A percentile compares a stretch with the other conserved stretches of the same genome.
Evolutionary conservation across 148 eudicot genomes (phyloP).

Genomic region (Spergularia bocconei): DNA sequence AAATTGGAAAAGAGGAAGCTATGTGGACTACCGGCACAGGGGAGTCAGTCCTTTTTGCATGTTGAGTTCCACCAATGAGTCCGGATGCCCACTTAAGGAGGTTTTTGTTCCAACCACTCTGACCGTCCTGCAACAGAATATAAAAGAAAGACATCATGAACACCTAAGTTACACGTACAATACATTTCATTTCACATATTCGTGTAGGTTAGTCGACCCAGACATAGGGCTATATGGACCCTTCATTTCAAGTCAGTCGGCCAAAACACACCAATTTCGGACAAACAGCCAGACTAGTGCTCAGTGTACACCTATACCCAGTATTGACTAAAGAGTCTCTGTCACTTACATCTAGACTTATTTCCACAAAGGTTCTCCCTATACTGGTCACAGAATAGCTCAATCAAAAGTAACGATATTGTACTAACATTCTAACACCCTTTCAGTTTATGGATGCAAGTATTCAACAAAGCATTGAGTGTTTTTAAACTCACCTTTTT

Average conservation of each 20-base stretch:
- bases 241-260: not conserved
- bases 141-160: conserved; percentile 19
- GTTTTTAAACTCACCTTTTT: conserved; percentile 36
- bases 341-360: not conserved
- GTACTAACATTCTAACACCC: too few species aligned
- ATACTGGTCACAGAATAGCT: not conserved
- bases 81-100: conserved; percentile 93
- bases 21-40: conserved; percentile 43
- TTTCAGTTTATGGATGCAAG: not conserved
- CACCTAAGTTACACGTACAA: not conserved
- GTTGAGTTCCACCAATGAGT: conserved; percentile 69
- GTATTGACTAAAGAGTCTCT: not conserved
- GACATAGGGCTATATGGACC: not conserved
- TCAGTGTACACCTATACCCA: not conserved
- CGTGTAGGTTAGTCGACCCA: not conserved
- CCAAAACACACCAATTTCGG: not conserved
- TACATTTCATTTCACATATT: not conserved
- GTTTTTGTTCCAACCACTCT: conserved; percentile 78
- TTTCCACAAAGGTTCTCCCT: not conserved
- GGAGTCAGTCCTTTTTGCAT: conserved; percentile 46
- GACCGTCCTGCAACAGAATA: conserved; percentile 48
- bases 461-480: not conserved
- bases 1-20: not conserved
- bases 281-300: not conserved
- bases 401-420: not conserved